These are phyloP conservation scores for Claviceps cyperi DNA, from an alignment of 2,329 filamentous ascomycete species.

Conservation along the genomic window DNA sequence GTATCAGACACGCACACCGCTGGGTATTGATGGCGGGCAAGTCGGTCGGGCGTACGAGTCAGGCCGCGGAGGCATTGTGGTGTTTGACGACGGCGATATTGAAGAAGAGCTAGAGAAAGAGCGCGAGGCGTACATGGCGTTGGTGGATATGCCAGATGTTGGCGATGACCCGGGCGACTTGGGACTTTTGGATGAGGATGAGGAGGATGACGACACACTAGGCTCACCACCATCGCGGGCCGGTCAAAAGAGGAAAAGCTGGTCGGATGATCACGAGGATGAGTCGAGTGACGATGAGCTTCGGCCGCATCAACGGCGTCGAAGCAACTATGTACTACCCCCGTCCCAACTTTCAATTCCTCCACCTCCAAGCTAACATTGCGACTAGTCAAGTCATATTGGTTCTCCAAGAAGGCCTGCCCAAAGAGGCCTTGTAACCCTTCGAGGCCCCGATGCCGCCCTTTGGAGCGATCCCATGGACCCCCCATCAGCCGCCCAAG, in stretches of 20 bases:
- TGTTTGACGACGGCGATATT: constrained; percentile 93
- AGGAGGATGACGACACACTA: constrained; percentile 38
- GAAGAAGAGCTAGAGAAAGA: constrained; percentile 65
- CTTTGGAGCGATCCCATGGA: constrained; percentile 35
- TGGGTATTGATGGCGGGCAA: constrained; percentile 58
- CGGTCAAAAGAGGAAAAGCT: constrained; percentile 67
- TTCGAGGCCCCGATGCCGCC: constrained; percentile 32
- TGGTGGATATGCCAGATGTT: constrained; percentile 81
- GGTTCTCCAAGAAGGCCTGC: constrained; percentile 46
- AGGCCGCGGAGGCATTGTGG: constrained; percentile 75
- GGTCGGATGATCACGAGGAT: constrained; percentile 55
- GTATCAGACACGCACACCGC: constrained; percentile 36
- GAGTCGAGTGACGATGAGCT: constrained; percentile 60
- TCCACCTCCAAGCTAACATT: background rate
- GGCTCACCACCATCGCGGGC: constrained; percentile 24
- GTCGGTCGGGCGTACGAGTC: constrained; percentile 59
- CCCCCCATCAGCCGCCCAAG: constrained; percentile 43
- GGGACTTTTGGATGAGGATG: constrained; percentile 43
- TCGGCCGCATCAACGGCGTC: constrained; percentile 62
- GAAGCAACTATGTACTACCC: constrained; percentile 68
- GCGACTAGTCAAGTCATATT: constrained; percentile 46
- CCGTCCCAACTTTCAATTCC: background rate
- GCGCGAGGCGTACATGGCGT: constrained; percentile 67
- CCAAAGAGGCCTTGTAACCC: constrained; percentile 44
- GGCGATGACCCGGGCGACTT: constrained; percentile 57